Base-by-base conservation (phyloP, 1,284 basidiomycete species). In the Filobasidium uniguttulatum region DNA sequence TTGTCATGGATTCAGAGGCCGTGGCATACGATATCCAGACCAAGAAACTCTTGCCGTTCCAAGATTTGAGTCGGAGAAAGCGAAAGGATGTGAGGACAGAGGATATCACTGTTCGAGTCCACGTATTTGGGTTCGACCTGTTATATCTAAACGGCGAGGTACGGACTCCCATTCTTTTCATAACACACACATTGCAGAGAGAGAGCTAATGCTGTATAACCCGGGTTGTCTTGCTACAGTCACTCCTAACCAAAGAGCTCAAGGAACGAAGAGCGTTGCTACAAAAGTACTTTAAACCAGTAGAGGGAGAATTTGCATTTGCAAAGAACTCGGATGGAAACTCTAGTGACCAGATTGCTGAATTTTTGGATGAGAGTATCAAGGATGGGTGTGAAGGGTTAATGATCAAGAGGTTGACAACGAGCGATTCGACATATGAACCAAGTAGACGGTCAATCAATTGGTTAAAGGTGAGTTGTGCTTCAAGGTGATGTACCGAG, bases 351-450 rank as follows among this genome's bases (percentile, higher is more conserved):
- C 90, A 97, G 62, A 97, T 99, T 49, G 89, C 94, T 62, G 68
- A 77, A 0, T 97, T 99, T 75, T 72, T 99, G 15, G 94, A 98
- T 62, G 84, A 90, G 59, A 91, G 86, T 65, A 87, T 99, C 57
- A 93, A 90, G 64, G 90, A 96, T 63, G 90, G 93, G 1, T 98
- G 94, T 67, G 94, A 99, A 67, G 94, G 94, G 3, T 75, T 99
- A 44, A 96, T 99, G 94, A 89, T 99, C 55, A 99, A 99, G 72
- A 94, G 96, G 88, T 74, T 98, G 12, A 84, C 90, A 34, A 85
- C 81, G 22, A 80, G 86, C 33, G 83, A 83, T 14, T 89, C 91
- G 62, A 86, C 80, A 59, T 99, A 99, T 66, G 90, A 97, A 67
- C 94, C 94, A 2, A 91, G 86, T 65, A 74, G 90, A 49, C 75